Percentiles rank a stretch among this genome's conserved stretches.
Conservation (phyloP, 169 alveolate genomes). For the Plasmodium gallinaceum region DNA sequence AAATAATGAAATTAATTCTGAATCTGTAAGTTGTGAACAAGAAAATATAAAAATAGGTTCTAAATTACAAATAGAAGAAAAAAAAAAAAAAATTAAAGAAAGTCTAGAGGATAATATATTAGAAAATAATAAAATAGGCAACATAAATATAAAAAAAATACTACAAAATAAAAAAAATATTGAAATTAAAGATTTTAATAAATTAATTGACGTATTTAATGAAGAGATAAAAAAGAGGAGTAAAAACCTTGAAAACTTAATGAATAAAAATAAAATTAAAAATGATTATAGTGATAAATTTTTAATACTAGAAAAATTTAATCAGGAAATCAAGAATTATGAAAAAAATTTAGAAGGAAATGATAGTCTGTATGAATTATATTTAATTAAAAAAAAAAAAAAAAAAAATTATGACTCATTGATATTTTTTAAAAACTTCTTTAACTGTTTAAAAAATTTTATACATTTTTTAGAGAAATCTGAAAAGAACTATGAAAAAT, state of each 20-base stretch:
- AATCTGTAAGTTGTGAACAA: neutral
- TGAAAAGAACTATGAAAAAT: constrained; percentile 42
- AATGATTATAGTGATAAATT: constrained; percentile 66
- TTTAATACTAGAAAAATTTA: constrained; percentile 55
- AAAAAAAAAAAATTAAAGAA: constrained; percentile 10
- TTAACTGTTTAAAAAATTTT: constrained; percentile 52
- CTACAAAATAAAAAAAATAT: constrained; percentile 58
- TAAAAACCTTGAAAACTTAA: constrained; percentile 57
- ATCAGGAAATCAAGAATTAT: constrained; percentile 36
- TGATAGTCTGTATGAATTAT: constrained; percentile 27
- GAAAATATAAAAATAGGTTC: neutral
- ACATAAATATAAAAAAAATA: constrained; percentile 48
- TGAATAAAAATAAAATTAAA: constrained; percentile 51
- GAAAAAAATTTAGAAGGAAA: constrained; percentile 12
- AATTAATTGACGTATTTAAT: constrained; percentile 36
- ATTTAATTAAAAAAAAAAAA: constrained; percentile 56
- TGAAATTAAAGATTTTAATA: constrained; percentile 60
- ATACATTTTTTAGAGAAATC: constrained; percentile 46
- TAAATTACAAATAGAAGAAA: constrained; percentile 13
- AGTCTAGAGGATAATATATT: neutral
- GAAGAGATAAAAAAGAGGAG: constrained; percentile 59
- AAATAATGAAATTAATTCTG: constrained; percentile 11
- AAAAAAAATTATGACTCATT: constrained; percentile 58
- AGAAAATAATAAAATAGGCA: constrained; percentile 24
- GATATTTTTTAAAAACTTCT: constrained; percentile 62